These are phyloP conservation scores for Magnaporthiopsis rhizophila DNA, from an alignment of 2,329 filamentous ascomycete species.

Conservation along the genomic window DNA sequence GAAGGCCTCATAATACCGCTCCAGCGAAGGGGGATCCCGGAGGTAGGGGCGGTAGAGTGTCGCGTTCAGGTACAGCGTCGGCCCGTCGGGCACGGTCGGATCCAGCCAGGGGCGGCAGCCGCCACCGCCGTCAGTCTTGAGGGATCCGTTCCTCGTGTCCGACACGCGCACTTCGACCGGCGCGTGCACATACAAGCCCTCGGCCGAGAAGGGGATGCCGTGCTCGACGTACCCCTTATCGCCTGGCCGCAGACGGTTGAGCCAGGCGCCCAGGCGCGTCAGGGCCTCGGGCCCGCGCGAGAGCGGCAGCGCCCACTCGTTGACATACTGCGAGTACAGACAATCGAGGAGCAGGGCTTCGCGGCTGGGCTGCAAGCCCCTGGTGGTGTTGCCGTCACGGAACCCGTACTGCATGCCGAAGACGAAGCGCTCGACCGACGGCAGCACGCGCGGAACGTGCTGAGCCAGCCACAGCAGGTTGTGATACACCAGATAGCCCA, in stretches of 20 bases:
- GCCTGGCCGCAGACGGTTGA: constrained; percentile 53
- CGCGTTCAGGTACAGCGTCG: constrained; percentile 72
- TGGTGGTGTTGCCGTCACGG: constrained; percentile 44
- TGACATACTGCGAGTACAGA: constrained; percentile 95
- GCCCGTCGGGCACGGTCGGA: constrained; percentile 50
- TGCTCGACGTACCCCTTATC: constrained; percentile 51
- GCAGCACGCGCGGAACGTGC: constrained; percentile 69
- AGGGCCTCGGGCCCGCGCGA: constrained; percentile 82
- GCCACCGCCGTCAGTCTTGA: constrained; percentile 7
- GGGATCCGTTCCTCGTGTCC: constrained; percentile 43
- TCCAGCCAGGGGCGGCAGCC: constrained; percentile 40
- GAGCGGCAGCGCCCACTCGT: constrained; percentile 93
- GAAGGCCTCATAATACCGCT: constrained; percentile 70
- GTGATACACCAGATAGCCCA: constrained; percentile 89
- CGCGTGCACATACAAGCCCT: constrained; percentile 66
- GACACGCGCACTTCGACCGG: constrained; percentile 71
- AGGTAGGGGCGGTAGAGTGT: constrained; percentile 70
- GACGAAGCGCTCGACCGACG: constrained; percentile 90
- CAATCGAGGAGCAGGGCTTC: constrained; percentile 91
- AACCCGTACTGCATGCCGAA: constrained; percentile 98
- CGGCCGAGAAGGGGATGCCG: constrained; percentile 60
- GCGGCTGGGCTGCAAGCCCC: constrained; percentile 73
- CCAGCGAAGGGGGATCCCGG: constrained; percentile 58
- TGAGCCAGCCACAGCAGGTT: constrained; percentile 77
- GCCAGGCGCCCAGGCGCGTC: constrained; percentile 74